Conservation (phyloP, 1,284 basidiomycete genomes). For the Athelia sp. region DNA sequence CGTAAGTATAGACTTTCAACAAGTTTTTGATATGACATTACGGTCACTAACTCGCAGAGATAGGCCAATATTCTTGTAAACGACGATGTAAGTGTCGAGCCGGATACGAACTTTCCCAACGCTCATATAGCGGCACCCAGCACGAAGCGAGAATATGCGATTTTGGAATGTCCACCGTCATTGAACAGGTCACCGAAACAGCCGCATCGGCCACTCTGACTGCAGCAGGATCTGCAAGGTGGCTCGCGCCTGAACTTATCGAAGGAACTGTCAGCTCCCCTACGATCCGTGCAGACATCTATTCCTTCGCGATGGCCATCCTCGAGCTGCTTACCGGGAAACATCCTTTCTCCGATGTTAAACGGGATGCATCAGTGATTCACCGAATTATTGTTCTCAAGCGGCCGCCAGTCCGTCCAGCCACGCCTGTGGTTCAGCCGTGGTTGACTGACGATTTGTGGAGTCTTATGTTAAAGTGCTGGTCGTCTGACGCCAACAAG, state of each 20-base stretch:
- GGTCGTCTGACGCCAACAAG: constrained; percentile 27
- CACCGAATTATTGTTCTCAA: constrained; percentile 31
- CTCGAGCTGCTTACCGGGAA: constrained; percentile 48
- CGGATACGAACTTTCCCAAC: background rate
- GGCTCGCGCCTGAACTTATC: constrained; percentile 55
- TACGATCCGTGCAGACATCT: constrained; percentile 43
- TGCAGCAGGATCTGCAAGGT: constrained; percentile 30
- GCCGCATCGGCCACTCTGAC: constrained; percentile 37
- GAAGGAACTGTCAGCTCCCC: constrained; percentile 30
- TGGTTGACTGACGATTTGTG: constrained; percentile 36
- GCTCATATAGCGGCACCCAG: constrained; percentile 21
- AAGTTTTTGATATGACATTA: too few relatives aligned
- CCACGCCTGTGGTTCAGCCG: constrained; percentile 8
- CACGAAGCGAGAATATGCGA: constrained; percentile 50
- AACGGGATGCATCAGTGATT: constrained; percentile 42
- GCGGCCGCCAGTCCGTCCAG: constrained; percentile 34
- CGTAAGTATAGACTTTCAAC: constrained; percentile 28
- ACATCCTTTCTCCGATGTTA: constrained; percentile 39
- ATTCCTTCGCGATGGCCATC: constrained; percentile 53
- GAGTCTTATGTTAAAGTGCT: constrained; percentile 38
- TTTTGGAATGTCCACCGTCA: constrained; percentile 56
- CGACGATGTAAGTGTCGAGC: constrained; percentile 21
- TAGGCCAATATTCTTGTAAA: constrained; percentile 55
- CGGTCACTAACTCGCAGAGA: background rate
- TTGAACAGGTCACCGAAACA: constrained; percentile 46